A percentile compares a stretch with the other conserved stretches of the same genome.
Conservation (phyloP, 1,284 basidiomycete genomes). For the Pseudozyma hubeiensis region DNA sequence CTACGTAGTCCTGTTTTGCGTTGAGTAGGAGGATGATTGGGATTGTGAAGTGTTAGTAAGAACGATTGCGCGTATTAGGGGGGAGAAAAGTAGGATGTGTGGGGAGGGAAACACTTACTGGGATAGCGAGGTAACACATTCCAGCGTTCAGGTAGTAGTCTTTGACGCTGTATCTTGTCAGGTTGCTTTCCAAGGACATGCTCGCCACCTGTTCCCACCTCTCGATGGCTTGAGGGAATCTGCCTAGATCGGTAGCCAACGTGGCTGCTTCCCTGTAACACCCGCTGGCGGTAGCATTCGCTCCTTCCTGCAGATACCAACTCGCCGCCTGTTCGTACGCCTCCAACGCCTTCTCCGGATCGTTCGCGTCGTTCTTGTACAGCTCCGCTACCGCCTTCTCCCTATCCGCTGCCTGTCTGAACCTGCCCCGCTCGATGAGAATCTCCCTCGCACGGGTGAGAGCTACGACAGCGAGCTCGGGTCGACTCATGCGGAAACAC, state of each 20-base stretch:
- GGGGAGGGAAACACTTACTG: conserved; percentile 72
- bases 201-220: conserved; percentile 91
- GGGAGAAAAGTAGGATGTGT: not conserved
- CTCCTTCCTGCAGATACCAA: conserved; percentile 97
- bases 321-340: conserved; percentile 93
- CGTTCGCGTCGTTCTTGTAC: conserved; percentile 79
- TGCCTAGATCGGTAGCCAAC: conserved; percentile 86
- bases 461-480: conserved; percentile 82
- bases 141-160: conserved; percentile 93
- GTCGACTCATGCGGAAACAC: conserved; percentile 64
- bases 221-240: conserved; percentile 86
- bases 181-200: conserved; percentile 81
- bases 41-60: not conserved
- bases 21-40: not conserved
- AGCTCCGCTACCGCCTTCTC: conserved; percentile 90
- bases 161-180: conserved; percentile 99
- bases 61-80: not conserved
- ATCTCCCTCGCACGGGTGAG: conserved; percentile 85
- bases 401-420: conserved; percentile 96
- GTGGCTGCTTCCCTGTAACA: conserved; percentile 97
- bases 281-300: conserved; percentile 91
- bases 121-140: conserved; percentile 89
- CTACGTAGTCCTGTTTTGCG: conserved; percentile 56
- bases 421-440: conserved; percentile 85
- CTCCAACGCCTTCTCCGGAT: conserved; percentile 84